A percentile compares a stretch with the other conserved stretches of the same genome.
Evolutionary conservation across 139 green algal genomes (phyloP).

Genomic region (Nannochloris sp.): DNA sequence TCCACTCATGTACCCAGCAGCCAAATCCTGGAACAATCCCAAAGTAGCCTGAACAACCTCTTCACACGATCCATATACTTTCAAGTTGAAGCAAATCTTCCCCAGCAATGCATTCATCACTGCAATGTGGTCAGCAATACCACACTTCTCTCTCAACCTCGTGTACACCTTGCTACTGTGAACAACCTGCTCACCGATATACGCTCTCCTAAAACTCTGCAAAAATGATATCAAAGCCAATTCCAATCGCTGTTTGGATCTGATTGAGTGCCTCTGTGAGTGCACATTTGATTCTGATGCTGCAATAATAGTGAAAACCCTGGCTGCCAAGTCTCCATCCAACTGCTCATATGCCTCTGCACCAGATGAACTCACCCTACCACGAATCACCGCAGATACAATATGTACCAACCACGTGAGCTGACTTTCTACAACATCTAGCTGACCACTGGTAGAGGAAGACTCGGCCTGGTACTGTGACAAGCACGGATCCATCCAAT

Average conservation of each 20-base stretch:
- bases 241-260: conserved; percentile 81
- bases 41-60: conserved; percentile 81
- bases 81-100: conserved; percentile 88
- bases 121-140: conserved; percentile 75
- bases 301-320: conserved; percentile 75
- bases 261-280: conserved; percentile 25
- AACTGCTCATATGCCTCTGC: conserved; percentile 65
- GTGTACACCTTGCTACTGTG: conserved; percentile 92
- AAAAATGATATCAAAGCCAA: conserved; percentile 86
- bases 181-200: conserved; percentile 89
- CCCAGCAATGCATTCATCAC: conserved; percentile 75
- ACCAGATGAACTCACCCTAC: conserved; percentile 52
- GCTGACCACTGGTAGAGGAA: conserved; percentile 4
- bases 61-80: conserved; percentile 66
- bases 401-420: conserved; percentile 97
- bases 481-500: conserved; percentile 68
- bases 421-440: conserved; percentile 83
- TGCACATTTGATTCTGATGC: conserved; percentile 65
- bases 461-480: conserved; percentile 34
- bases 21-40: conserved; percentile 89
- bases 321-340: conserved; percentile 83
- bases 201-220: conserved; percentile 92
- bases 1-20: conserved; percentile 89
- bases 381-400: conserved; percentile 77
- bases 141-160: conserved; percentile 65